phyloP scores from a whole-genome alignment of 768 basidiomycete genomes.

The Lyophyllum shimeji region DNA sequence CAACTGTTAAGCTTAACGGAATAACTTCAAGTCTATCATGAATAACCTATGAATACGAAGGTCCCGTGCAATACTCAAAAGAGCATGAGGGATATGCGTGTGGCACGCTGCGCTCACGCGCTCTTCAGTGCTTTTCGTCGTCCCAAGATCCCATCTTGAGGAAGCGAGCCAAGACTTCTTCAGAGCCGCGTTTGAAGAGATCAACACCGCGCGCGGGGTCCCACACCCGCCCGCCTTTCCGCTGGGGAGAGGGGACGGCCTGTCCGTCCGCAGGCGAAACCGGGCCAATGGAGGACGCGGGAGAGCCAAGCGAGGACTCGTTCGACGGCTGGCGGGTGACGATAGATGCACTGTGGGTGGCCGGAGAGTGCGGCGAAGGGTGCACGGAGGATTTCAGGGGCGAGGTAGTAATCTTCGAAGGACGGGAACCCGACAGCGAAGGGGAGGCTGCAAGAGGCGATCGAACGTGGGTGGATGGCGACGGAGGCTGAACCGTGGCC shows the following conservation, averaged over 20 bases:
- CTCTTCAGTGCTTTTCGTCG: conserved; percentile 35
- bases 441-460: conserved; percentile 6
- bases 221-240: conserved; percentile 69
- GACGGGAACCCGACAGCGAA: conserved; percentile 20
- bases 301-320: conserved; percentile 51
- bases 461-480: conserved; percentile 15
- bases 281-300: conserved; percentile 54
- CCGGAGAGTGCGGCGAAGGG: conserved; percentile 8
- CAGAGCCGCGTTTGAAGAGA: conserved; percentile 82
- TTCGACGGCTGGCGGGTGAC: conserved; percentile 45
- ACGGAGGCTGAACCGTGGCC: conserved; percentile 9
- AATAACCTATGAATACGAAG: background rate
- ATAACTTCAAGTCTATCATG: background rate
- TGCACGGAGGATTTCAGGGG: conserved; percentile 16
- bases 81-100: background rate
- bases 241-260: conserved; percentile 29
- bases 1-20: background rate
- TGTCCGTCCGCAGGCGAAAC: conserved; percentile 47
- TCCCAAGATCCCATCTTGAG: conserved; percentile 78
- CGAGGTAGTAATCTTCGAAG: conserved; percentile 18
- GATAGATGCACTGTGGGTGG: background rate
- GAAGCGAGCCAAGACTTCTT: conserved; percentile 84
- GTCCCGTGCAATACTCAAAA: background rate
- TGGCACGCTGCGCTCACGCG: background rate
- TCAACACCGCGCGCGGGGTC: conserved; percentile 87